phyloP scores from a whole-genome alignment of 345 rosid species.

The Eucalyptus rudis region DNA sequence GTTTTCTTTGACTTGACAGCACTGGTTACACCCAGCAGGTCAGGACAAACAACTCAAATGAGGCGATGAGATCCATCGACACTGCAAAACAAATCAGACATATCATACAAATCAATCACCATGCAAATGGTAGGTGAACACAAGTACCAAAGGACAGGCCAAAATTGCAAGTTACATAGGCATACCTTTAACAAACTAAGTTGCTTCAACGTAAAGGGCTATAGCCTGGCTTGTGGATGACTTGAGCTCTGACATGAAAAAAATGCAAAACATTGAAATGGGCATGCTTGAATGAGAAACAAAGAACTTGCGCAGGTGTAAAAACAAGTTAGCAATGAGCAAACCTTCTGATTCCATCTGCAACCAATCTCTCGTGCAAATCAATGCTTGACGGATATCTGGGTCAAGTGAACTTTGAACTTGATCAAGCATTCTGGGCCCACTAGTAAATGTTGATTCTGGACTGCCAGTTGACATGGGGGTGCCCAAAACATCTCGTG shows the following conservation, averaged over 20 bases:
- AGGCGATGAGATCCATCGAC: not conserved
- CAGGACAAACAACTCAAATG: not conserved
- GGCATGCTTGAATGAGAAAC: not conserved
- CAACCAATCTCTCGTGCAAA: conserved; percentile 84
- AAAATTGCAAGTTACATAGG: not conserved
- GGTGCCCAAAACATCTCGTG: conserved; percentile 80
- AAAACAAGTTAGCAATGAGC: not conserved
- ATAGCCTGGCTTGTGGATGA: not conserved
- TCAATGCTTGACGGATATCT: conserved; percentile 67
- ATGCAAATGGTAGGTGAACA: not conserved
- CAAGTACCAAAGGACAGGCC: not conserved
- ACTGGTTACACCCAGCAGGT: not conserved
- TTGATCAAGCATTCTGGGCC: conserved; percentile 49
- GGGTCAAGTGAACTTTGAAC: conserved; percentile 46
- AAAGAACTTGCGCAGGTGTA: not conserved
- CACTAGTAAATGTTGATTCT: conserved; percentile 36
- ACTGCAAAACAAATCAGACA: not conserved
- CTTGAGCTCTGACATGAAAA: not conserved
- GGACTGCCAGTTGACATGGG: conserved; percentile 61
- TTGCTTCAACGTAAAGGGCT: not conserved
- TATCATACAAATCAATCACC: not conserved
- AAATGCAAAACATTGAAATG: not conserved
- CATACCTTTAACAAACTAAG: not conserved
- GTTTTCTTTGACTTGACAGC: not conserved
- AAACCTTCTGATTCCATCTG: conserved; percentile 46